Evolutionary conservation across 1,284 basidiomycete genomes (phyloP).

Genomic region (Acaromyces ingoldii): DNA sequence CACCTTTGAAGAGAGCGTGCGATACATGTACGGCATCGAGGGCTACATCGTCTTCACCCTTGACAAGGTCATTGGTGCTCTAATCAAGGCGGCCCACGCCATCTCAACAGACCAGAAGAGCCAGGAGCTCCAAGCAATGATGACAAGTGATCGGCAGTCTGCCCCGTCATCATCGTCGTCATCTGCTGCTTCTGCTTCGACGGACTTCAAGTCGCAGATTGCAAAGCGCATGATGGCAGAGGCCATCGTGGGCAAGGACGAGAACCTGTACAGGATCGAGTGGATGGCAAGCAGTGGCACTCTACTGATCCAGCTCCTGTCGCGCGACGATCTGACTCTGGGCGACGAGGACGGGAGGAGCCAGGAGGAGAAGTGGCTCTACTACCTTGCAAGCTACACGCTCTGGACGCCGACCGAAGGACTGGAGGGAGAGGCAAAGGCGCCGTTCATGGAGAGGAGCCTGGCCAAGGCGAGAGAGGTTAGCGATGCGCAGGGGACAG

Average conservation of each 20-base stretch:
- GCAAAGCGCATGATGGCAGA: constrained; percentile 78
- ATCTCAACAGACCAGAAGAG: constrained; percentile 74
- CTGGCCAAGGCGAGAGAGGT: constrained; percentile 12
- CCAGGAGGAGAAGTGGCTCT: constrained; percentile 75
- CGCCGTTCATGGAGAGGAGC: constrained; percentile 42
- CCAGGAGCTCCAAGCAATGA: constrained; percentile 73
- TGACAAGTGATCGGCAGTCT: constrained; percentile 66
- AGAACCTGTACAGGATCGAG: constrained; percentile 85
- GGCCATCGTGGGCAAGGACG: constrained; percentile 75
- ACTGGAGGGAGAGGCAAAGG: constrained; percentile 33
- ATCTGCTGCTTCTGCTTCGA: too few species aligned
- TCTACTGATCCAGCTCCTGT: constrained; percentile 78
- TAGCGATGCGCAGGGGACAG: constrained; percentile 1
- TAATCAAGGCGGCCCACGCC: constrained; percentile 59
- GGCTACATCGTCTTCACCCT: constrained; percentile 87
- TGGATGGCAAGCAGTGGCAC: constrained; percentile 67
- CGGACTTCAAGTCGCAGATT: constrained; percentile 57
- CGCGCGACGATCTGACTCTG: constrained; percentile 78
- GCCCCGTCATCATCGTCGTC: too few species aligned
- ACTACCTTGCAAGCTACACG: constrained; percentile 80
- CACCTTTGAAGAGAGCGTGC: constrained; percentile 87
- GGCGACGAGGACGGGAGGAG: constrained; percentile 70
- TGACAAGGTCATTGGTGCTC: constrained; percentile 75
- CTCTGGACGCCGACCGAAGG: constrained; percentile 50
- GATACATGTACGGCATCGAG: constrained; percentile 94